Evolutionary conservation across 257 asterid genomes (phyloP).

Genomic region (Eucommia ulmoides): DNA sequence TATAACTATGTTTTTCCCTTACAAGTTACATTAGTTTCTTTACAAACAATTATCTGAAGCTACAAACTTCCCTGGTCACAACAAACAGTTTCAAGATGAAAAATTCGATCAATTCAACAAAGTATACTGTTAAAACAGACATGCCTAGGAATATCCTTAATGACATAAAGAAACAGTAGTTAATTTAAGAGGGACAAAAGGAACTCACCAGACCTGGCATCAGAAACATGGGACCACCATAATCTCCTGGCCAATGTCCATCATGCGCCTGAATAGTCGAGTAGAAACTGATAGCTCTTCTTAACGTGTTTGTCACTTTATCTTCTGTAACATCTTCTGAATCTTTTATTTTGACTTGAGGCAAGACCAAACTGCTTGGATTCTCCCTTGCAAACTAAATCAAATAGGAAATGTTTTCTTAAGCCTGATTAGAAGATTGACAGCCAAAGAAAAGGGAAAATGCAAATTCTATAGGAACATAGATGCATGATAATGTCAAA

Average conservation of each 20-base stretch:
- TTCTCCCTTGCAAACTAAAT: conserved; percentile 86
- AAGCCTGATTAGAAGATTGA: too few species aligned
- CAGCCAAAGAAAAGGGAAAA: too few species aligned
- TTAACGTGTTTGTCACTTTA: conserved; percentile 54
- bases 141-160: not conserved
- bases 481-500: too few species aligned
- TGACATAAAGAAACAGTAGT: not conserved
- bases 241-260: conserved; percentile 99
- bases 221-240: conserved; percentile 97
- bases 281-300: conserved; percentile 67
- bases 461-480: too few species aligned
- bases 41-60: not conserved
- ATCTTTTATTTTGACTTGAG: conserved; percentile 66
- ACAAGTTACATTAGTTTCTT: too few species aligned
- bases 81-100: not conserved
- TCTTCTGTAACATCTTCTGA: conserved; percentile 70
- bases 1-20: not conserved
- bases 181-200: conserved; percentile 1
- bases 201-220: conserved; percentile 89
- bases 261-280: conserved; percentile 80
- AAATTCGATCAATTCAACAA: not conserved
- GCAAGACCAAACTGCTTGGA: conserved; percentile 24
- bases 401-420: too few species aligned
- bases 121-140: not conserved
- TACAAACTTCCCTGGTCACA: not conserved